Percentiles rank a stretch among this genome's conserved stretches.
Conservation (phyloP, 306 rosid species). For the Vigna hirtella region DNA sequence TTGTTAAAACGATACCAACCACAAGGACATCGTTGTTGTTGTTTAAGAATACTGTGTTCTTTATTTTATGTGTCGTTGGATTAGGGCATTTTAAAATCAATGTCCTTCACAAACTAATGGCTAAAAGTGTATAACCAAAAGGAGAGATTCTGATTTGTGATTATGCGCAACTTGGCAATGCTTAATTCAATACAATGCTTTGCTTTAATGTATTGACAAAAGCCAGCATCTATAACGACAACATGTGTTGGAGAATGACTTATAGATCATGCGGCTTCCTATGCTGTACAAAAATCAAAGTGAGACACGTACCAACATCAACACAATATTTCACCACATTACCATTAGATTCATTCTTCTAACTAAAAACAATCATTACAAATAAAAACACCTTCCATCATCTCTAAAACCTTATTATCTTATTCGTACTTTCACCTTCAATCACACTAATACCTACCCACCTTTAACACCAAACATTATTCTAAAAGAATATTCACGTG, state of each 20-base stretch:
- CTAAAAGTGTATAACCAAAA: not conserved
- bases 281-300: not conserved
- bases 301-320: not conserved
- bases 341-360: conserved; percentile 8
- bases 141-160: conserved; percentile 3
- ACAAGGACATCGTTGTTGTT: not conserved
- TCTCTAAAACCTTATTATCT: not conserved
- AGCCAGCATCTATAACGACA: conserved; percentile 18
- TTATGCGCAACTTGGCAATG: not conserved
- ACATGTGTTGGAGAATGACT: conserved; percentile 4
- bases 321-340: not conserved
- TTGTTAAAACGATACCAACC: not conserved
- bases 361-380: not conserved
- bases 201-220: not conserved
- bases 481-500: no score
- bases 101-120: not conserved
- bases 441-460: not conserved
- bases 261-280: not conserved
- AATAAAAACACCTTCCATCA: not conserved
- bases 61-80: not conserved
- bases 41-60: not conserved
- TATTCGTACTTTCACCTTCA: not conserved
- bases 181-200: not conserved
- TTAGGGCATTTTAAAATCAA: not conserved
- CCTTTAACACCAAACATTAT: not conserved